These are phyloP conservation scores for Paramecium octaurelia DNA, from an alignment of 73 alveolate species.

Conservation along the genomic window DNA sequence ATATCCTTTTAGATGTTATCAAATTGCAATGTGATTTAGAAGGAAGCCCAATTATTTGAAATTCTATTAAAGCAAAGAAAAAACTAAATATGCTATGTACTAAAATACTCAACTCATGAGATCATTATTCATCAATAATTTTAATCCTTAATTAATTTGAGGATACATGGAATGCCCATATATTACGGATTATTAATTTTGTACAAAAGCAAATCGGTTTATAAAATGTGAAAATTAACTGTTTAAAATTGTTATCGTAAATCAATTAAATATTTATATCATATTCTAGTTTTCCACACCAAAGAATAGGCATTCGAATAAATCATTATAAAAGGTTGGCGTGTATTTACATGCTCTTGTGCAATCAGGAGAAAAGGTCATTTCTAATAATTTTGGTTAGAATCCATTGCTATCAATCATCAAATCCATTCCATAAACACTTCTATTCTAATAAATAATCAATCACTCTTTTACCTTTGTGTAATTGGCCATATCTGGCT, in stretches of 20 bases:
- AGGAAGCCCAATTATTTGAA: neutral
- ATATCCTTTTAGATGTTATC: too few relatives aligned
- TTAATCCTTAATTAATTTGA: too few relatives aligned
- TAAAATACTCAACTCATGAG: too few relatives aligned
- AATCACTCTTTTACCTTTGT: neutral
- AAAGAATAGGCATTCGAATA: constrained; percentile 75
- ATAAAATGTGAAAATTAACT: neutral
- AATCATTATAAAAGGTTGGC: constrained; percentile 82
- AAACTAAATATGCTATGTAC: too few relatives aligned
- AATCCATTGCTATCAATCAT: constrained; percentile 72
- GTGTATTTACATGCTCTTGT: constrained; percentile 86
- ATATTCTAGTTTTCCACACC: constrained; percentile 30
- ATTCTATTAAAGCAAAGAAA: neutral
- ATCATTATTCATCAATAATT: too few relatives aligned
- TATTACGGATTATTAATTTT: too few relatives aligned
- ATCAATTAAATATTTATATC: constrained; percentile 5
- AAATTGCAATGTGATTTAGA: too few relatives aligned
- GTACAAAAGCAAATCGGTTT: too few relatives aligned
- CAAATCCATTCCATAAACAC: constrained; percentile 88
- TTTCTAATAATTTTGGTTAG: constrained; percentile 86
- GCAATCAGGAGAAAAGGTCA: constrained; percentile 90
- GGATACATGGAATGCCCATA: too few relatives aligned
- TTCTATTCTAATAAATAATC: constrained; percentile 12
- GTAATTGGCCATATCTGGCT: constrained; percentile 58
- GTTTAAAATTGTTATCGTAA: neutral